These are phyloP conservation scores for Ammopiptanthus mongolicus DNA, from an alignment of 306 rosid genomes.

Conservation along the genomic window DNA sequence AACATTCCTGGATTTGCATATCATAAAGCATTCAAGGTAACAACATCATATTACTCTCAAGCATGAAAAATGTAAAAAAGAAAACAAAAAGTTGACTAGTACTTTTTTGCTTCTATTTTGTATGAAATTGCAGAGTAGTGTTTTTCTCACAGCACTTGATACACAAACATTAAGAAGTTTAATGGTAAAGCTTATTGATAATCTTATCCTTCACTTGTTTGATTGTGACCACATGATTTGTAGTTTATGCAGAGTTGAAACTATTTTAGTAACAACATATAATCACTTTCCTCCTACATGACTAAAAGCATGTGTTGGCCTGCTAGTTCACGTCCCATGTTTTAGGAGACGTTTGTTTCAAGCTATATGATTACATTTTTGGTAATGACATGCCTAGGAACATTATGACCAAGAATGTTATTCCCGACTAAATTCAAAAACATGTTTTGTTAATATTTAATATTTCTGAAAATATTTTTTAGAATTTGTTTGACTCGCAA, in stretches of 20 bases:
- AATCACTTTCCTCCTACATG: not conserved
- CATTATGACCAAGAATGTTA: no score
- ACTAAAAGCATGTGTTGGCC: not conserved
- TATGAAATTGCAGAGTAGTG: not conserved
- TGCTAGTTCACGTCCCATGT: no score
- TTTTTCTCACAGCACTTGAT: not conserved
- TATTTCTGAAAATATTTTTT: no score
- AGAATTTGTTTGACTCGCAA: no score
- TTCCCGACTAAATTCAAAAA: no score
- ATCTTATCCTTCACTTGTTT: not conserved
- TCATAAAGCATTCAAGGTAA: slow-evolving; percentile 72
- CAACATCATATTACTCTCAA: not conserved
- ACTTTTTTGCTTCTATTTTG: not conserved
- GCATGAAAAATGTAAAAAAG: not conserved
- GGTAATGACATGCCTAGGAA: no score
- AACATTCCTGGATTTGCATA: slow-evolving; percentile 90
- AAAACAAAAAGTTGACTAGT: not conserved
- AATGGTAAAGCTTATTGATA: not conserved
- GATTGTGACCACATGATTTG: not conserved
- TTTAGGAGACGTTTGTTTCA: no score
- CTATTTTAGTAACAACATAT: not conserved
- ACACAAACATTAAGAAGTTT: not conserved
- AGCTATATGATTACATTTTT: no score
- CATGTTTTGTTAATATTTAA: no score
- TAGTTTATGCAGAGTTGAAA: not conserved